Percentiles rank a stretch among this genome's conserved stretches.
Evolutionary conservation across 208 protist genomes (phyloP).

Genomic region (Naegleria fowleri): DNA sequence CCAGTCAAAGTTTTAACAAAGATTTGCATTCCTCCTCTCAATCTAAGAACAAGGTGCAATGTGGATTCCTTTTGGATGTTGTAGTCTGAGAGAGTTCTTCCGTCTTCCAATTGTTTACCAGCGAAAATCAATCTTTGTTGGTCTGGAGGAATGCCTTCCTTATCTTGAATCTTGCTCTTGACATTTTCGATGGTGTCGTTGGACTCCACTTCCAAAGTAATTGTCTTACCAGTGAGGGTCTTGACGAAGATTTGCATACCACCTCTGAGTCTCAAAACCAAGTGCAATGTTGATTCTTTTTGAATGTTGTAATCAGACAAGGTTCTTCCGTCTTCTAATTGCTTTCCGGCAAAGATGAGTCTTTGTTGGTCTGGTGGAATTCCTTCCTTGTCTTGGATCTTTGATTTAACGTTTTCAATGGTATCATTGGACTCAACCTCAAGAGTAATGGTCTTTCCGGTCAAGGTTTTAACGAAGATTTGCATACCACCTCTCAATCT

Average conservation of each 20-base stretch:
- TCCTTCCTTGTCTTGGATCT: constrained; percentile 1
- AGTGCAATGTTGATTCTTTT: constrained; percentile 41
- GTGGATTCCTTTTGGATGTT: constrained; percentile 71
- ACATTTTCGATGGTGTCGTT: background rate
- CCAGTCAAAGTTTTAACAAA: background rate
- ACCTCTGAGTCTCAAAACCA: background rate
- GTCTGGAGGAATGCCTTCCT: background rate
- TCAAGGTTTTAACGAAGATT: background rate
- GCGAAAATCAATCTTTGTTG: constrained; percentile 3
- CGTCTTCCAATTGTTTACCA: background rate
- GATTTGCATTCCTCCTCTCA: constrained; percentile 35
- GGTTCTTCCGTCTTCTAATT: background rate
- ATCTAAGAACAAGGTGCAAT: constrained; percentile 71
- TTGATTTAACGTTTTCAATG: background rate
- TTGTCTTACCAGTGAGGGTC: background rate
- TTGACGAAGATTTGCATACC: background rate
- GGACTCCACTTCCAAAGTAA: background rate
- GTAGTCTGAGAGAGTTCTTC: constrained; percentile 36
- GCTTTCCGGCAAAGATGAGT: background rate
- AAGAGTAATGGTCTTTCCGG: background rate
- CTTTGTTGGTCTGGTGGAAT: constrained; percentile 14
- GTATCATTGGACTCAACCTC: background rate
- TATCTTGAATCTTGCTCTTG: background rate
- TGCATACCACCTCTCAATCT: constrained; percentile 11
- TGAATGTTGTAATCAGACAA: constrained; percentile 59